phyloP scores from a whole-genome alignment of 1,139 yeast genomes.

The Debaryomycetaceae sp. region DNA sequence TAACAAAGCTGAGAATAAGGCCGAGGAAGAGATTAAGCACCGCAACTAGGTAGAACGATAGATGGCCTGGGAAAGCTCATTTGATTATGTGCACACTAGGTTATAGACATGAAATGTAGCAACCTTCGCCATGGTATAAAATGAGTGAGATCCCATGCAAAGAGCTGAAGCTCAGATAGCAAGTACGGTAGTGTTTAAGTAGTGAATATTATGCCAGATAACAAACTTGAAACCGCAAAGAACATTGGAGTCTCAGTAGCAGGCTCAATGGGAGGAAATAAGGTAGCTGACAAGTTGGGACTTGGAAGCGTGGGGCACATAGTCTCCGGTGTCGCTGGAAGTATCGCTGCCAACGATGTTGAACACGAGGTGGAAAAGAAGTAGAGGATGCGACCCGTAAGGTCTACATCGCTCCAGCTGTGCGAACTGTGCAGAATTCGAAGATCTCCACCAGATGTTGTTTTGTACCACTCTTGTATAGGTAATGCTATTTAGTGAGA shows the following conservation, averaged over 20 bases:
- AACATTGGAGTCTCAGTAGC: slow-evolving; percentile 29
- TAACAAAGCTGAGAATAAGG: slow-evolving; percentile 27
- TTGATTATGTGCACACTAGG: background rate
- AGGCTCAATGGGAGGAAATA: slow-evolving; percentile 30
- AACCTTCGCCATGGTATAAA: background rate
- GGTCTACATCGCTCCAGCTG: slow-evolving; percentile 1
- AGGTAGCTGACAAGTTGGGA: slow-evolving; percentile 33
- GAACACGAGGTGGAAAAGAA: slow-evolving; percentile 28
- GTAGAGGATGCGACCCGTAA: background rate
- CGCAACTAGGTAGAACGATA: background rate
- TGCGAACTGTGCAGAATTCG: background rate
- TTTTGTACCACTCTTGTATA: background rate
- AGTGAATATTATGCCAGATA: slow-evolving; percentile 10
- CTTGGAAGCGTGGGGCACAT: slow-evolving; percentile 35
- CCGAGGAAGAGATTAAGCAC: slow-evolving; percentile 14
- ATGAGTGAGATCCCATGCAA: background rate
- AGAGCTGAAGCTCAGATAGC: background rate
- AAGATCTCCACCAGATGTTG: background rate
- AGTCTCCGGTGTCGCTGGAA: slow-evolving; percentile 32
- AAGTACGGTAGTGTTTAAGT: too few relatives aligned
- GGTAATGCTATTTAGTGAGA: background rate
- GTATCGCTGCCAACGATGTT: slow-evolving; percentile 28
- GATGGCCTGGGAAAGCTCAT: background rate
- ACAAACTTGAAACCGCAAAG: slow-evolving; percentile 21
- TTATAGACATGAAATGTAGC: background rate